Evolutionary conservation across 345 rosid genomes (phyloP).

Genomic region (Dipteronia sinensis): DNA sequence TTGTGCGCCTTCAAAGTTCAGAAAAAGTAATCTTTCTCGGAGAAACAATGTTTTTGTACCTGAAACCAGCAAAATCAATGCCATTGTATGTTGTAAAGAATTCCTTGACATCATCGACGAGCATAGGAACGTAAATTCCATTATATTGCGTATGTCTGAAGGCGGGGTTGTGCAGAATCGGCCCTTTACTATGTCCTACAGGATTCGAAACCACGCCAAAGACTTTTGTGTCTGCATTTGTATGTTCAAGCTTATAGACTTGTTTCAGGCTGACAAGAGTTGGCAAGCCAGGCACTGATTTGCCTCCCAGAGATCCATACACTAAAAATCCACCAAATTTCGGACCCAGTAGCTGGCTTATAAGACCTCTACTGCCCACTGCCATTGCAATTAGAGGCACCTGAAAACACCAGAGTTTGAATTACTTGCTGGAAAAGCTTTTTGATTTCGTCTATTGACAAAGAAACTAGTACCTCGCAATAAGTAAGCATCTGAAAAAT

Average conservation of each 20-base stretch:
- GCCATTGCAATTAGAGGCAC: slow-evolving; percentile 35
- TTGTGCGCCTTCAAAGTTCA: background rate
- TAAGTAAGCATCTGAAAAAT: slow-evolving; percentile 30
- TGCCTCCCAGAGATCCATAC: slow-evolving; percentile 30
- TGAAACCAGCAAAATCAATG: slow-evolving; percentile 38
- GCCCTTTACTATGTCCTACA: slow-evolving; percentile 41
- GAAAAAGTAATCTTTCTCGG: background rate
- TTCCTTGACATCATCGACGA: slow-evolving; percentile 33
- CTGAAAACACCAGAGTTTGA: slow-evolving; percentile 13
- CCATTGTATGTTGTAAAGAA: slow-evolving; percentile 29
- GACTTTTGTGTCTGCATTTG: slow-evolving; percentile 31
- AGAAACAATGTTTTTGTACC: slow-evolving; percentile 18
- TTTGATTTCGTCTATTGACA: no score
- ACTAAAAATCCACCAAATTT: slow-evolving; percentile 39
- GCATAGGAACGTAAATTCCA: slow-evolving; percentile 41
- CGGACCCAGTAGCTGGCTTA: slow-evolving; percentile 37
- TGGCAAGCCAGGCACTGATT: slow-evolving; percentile 31
- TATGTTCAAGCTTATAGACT: slow-evolving; percentile 30
- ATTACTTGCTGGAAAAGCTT: background rate
- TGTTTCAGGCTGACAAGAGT: slow-evolving; percentile 29
- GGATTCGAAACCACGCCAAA: slow-evolving; percentile 38
- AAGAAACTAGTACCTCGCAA: slow-evolving; percentile 23
- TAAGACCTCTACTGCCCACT: slow-evolving; percentile 37
- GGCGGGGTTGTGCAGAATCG: slow-evolving; percentile 33
- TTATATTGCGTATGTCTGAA: slow-evolving; percentile 31